These are phyloP conservation scores for Hymenoscyphus linearis DNA, from an alignment of 2,329 filamentous ascomycete genomes.

Conservation along the genomic window DNA sequence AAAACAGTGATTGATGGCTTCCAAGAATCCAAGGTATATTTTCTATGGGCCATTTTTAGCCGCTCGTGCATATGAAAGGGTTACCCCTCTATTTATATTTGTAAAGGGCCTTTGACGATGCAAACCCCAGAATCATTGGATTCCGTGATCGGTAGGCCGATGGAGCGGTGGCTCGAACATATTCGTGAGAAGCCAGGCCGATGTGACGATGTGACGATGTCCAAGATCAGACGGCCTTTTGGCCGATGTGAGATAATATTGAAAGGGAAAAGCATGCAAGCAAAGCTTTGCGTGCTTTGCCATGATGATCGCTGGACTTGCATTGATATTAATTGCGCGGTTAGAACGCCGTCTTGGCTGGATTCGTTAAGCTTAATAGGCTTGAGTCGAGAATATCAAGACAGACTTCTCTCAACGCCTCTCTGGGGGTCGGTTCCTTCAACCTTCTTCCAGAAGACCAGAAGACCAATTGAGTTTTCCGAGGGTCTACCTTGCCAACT, in stretches of 20 bases:
- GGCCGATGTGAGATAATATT: not conserved
- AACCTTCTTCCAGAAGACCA: not conserved
- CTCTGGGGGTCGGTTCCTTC: not conserved
- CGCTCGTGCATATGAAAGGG: not conserved
- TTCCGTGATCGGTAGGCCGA: not conserved
- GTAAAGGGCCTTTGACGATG: not conserved
- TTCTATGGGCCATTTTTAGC: not conserved
- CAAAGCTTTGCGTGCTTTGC: not conserved
- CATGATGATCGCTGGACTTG: not conserved
- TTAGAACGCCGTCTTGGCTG: not conserved
- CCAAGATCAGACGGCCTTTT: not conserved
- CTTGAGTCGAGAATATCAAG: too few species aligned
- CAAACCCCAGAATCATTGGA: not conserved
- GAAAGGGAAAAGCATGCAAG: not conserved
- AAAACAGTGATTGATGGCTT: not conserved
- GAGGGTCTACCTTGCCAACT: not conserved
- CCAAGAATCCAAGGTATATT: not conserved
- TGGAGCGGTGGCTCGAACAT: not conserved
- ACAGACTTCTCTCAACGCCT: too few species aligned
- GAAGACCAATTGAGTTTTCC: not conserved
- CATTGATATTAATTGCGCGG: not conserved
- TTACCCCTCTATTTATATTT: constrained; percentile 5
- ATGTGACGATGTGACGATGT: too few species aligned
- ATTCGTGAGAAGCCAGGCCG: not conserved
- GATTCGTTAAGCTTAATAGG: not conserved